A percentile compares a stretch with the other conserved stretches of the same genome.
Evolutionary conservation across 768 basidiomycete genomes (phyloP).

Genomic region (Butyriboletus loyo): DNA sequence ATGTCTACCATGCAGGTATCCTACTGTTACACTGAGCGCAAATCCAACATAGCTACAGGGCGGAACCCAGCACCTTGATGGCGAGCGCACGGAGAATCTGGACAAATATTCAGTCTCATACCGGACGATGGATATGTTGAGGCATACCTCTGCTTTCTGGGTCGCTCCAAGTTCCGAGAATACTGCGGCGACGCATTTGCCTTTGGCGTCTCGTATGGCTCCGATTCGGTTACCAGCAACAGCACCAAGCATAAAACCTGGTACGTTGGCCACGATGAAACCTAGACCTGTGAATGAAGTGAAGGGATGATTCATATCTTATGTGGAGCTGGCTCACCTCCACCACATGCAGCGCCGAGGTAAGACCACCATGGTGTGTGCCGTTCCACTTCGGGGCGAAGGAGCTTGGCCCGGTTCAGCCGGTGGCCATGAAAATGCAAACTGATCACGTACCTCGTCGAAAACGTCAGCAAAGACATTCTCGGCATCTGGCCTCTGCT

Average conservation of each 20-base stretch:
- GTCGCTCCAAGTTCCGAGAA: slow-evolving; percentile 71
- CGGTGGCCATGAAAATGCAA: not conserved
- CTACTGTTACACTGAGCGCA: slow-evolving; percentile 3
- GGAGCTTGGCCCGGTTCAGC: slow-evolving; percentile 44
- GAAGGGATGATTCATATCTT: slow-evolving; percentile 29
- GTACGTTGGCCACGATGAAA: slow-evolving; percentile 68
- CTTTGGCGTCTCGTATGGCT: slow-evolving; percentile 90
- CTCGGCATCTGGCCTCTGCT: slow-evolving; percentile 68
- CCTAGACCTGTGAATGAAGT: slow-evolving; percentile 33
- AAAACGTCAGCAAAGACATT: slow-evolving; percentile 87
- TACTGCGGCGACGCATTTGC: slow-evolving; percentile 87
- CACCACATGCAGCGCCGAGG: slow-evolving; percentile 67
- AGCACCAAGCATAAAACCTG: slow-evolving; percentile 82
- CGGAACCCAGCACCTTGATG: slow-evolving; percentile 76
- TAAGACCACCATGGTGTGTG: slow-evolving; percentile 73
- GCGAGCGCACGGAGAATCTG: slow-evolving; percentile 82
- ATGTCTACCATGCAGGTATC: slow-evolving; percentile 1
- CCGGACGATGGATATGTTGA: not conserved
- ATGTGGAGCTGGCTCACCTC: slow-evolving; percentile 34
- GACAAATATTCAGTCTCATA: not conserved
- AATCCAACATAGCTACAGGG: slow-evolving; percentile 28
- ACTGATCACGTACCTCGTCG: slow-evolving; percentile 64
- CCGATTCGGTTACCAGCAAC: slow-evolving; percentile 89
- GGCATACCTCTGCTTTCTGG: slow-evolving; percentile 83
- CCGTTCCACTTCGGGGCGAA: slow-evolving; percentile 78